These are phyloP conservation scores for Pichia deserticola DNA, from an alignment of 805 yeast species.

Conservation along the genomic window DNA sequence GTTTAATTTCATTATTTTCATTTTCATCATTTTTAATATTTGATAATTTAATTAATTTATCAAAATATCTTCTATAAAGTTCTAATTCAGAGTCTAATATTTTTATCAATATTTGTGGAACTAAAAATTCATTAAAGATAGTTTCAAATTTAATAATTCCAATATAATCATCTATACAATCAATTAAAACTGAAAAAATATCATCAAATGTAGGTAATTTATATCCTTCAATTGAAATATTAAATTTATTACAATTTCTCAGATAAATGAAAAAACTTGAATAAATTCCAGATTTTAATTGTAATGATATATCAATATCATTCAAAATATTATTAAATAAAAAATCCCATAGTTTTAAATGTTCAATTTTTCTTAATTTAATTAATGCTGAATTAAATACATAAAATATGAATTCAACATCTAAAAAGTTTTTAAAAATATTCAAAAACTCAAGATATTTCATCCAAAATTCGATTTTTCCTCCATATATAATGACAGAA, in stretches of 20 bases:
- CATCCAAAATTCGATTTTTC: constrained; percentile 3
- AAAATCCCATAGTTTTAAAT: background rate
- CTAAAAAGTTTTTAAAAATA: background rate
- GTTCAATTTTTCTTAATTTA: background rate
- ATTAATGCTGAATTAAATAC: background rate
- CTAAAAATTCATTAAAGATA: constrained; percentile 19
- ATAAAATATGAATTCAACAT: background rate
- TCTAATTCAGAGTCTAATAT: constrained; percentile 39
- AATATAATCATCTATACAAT: background rate
- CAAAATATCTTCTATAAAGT: constrained; percentile 40
- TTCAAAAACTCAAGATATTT: background rate
- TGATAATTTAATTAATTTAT: constrained; percentile 26
- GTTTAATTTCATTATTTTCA: background rate
- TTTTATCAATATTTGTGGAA: constrained; percentile 29
- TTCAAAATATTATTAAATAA: background rate
- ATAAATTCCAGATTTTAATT: background rate
- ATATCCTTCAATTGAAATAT: background rate
- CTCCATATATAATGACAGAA: background rate
- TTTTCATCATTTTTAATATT: background rate
- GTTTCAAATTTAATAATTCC: constrained; percentile 8
- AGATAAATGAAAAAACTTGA: constrained; percentile 4
- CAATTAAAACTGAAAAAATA: constrained; percentile 1
- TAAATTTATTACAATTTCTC: background rate
- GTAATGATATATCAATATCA: background rate
- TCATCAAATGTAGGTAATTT: background rate